Evolutionary conservation across 495 filamentous ascomycete species (phyloP), one percentile per base, ranked within the genome.

Genomic region (Pyrenula massariospora): DNA sequence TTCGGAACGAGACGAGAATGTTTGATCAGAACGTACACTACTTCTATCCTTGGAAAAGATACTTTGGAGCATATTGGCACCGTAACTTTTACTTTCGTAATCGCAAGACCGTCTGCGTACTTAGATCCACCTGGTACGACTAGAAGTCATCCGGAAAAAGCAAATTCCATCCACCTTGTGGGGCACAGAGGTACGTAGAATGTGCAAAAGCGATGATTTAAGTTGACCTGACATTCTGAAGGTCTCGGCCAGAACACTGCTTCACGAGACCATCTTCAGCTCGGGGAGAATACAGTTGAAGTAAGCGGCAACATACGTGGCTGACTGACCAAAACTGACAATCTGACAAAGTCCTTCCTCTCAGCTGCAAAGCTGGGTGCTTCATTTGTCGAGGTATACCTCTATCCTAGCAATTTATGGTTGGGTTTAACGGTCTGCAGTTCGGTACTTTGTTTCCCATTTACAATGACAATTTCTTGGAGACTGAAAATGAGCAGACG

Each of bases 241-340:
- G 67, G 63, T 54, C 54, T 62, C 12, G 67, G 68, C 20, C 58
- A 65, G 54, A 69, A 70, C 55, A 56, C 57, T 25, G 50, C 57
- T 15, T 56, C 42, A n/a, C 59, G 24, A 24, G 62, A 20, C 36
- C 60, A 67, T 15, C 57, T 75, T 47, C 72, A 75, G 60, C 50
- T 73, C 12, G 66, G 72, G 12, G 72, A 73, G 52, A 74, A 73
- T 48, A 71, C 69, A 2, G 54, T 66, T 25, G 56, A 65, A 58
- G 62, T 67, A 57, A 25, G 24, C 49, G 47, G 15, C 31, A 5
- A 42, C 31, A 42, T 8, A n/a, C n/a, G n/a, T n/a, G n/a, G n/a
- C n/a, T n/a, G n/a, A n/a, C n/a, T n/a, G n/a, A n/a, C n/a, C n/a
- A 25, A 24, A 10, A 15, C 22, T 48, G 36, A 50, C 52, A 59